Base-by-base conservation (phyloP, 2,329 filamentous ascomycete species). In the Penicillium hordei region DNA sequence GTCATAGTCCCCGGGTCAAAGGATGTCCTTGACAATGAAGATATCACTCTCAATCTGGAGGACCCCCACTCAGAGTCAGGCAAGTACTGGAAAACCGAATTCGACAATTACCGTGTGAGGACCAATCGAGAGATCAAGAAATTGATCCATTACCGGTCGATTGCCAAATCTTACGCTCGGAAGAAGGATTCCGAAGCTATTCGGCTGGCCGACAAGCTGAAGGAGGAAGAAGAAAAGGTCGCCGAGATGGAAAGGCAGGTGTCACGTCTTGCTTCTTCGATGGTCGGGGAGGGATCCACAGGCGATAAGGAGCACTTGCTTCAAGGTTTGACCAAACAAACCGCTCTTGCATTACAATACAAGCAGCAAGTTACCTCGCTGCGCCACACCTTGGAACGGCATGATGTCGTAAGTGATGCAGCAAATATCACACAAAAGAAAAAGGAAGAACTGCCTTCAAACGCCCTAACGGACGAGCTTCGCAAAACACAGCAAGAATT, bases 41-140 rank as follows among this genome's bases (percentile, higher is more conserved):
- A 80, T 25, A 53, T 64, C 33, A 84, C 82, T 0, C 70, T 80
- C 23, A 83, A 86, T 60, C 65, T 84, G 15, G 74, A 78, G 29
- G 79, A 83, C 42, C 83, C 84, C 3, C 77, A 78, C 23, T 84
- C 83, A 0, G 80, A 83, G 51, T 85, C 83, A 5, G 84, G 83
- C 2, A 81, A 81, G 63, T 86, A 85, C 65, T 87, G 84, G 84
- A 86, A 86, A 69, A 76, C 79, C 12, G 81, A 86, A 60, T 86
- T 83, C 64, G 82, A 86, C 53, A 78, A 75, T 39, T 87, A 87
- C 65, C 77, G 83, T 17, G 76, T 78, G 23, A 82, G 79, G 48
- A 86, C 84, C 36, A 81, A 84, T 59, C 78, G 77, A 39, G 84
- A 88, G 66, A 82, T 86, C 67, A 84, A 81, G 68, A 85, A 83